Base-by-base conservation (phyloP, 305 asterid species). In the Rubia occidens region DNA sequence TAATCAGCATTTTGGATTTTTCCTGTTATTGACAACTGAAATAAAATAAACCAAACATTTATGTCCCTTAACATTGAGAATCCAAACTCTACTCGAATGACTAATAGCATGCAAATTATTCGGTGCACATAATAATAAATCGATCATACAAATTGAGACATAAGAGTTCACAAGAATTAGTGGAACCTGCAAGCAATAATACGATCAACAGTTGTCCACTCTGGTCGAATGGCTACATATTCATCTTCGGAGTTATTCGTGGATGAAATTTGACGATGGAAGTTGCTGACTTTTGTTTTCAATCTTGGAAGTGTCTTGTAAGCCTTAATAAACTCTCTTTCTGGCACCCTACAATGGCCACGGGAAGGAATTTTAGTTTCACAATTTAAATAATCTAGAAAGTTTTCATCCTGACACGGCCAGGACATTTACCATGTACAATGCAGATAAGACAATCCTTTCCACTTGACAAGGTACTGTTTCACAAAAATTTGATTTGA, bases 401-500 rank as follows among this genome's bases (percentile, higher is more conserved):
- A 29, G 32, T 15, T 21, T 59, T 20, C 6, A 3, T 35, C 7
- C 51, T 29, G 32, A 8, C 45, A 6, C n/a, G 0, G 17, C 40
- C 73, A 59, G 13, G 58, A 39, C 32, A 67, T 29, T 6, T 13
- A 94, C 99, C 99, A 94, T 75, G 89, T 72, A 83, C 99, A 89
- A 69, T 94, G 99, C 74, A 94, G 87, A 86, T 94, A 86, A 53
- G 99, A 94, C 77, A 79, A 64, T 71, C 96, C 97, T 82, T 90
- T 94, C 99, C 99, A 94, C 82, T 94, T 94, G 49, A 94, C 89
- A 75, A 94, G 84, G 81, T 94, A 94, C 76, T 94, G 99, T 78
- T 89, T 94, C 78, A 82, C 88, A 78, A 86, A 78, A 75, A 79
- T 85, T 86, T 87, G 97, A 81, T 85, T 83, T 13, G 96, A 85